Evolutionary conservation across 495 filamentous ascomycete genomes (phyloP), one percentile per base, ranked within the genome.

Genomic region (Pseudoneurospora amorphoporcata): DNA sequence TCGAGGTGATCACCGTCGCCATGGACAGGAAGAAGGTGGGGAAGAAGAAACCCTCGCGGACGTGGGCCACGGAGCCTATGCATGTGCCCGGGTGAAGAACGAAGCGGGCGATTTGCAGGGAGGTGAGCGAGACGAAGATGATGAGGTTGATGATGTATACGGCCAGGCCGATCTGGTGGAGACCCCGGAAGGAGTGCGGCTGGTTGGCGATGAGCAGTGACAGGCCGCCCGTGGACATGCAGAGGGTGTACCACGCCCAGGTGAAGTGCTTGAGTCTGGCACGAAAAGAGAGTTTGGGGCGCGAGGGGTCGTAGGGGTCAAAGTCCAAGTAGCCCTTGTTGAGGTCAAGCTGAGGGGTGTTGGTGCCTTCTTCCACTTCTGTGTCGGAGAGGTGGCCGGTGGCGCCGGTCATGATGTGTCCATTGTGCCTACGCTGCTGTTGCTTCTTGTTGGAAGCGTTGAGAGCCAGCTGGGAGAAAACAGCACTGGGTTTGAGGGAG

Each of bases 221-320:
- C 1, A 92, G 77, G 0, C 90, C 90, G 39, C 91, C 91, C 2
- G 88, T 90, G 42, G 88, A 87, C 90, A 92, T 92, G 58, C 85
- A 87, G 43, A 90, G 79, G 9, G 88, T 91, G 80, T 90, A 93
- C 86, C 89, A 92, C 32, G 90, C 89, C 89, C 89, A 92, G 35
- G 90, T 92, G 79, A 92, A 91, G 78, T 92, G 90, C 40, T 85
- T 83, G 10, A 92, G 82, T 4, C 90, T 84, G 8, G 43, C 4
- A 5, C 74, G 75, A 39, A 81, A n/a, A 14, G 69, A 39, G 8
- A 82, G 75, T 8, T 65, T 72, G 0, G 74, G 71, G 0, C 69
- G 74, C n/a, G 75, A 35, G 14, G 73, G 68, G 32, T 58, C 37
- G 73, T 75, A 68, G 0, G 70, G 72, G 69, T 53, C 42, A 4